phyloP scores from a whole-genome alignment of 345 rosid species.

The Aethionema arabicum region DNA sequence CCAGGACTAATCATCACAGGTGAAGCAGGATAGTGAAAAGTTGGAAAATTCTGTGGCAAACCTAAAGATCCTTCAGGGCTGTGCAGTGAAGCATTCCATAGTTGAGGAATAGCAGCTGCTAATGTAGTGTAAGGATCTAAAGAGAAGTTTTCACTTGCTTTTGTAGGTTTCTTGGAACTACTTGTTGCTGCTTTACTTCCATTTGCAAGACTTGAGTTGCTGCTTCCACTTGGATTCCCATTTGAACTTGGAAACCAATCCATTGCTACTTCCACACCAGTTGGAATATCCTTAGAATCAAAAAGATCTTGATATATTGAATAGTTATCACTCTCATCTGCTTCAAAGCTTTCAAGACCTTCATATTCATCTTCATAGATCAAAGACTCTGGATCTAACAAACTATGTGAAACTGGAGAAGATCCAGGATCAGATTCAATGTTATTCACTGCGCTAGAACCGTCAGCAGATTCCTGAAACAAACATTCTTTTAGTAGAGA shows the following conservation, averaged over 20 bases:
- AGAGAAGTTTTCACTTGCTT: slow-evolving; percentile 20
- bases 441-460: slow-evolving; percentile 27
- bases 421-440: slow-evolving; percentile 26
- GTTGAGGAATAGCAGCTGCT: slow-evolving; percentile 21
- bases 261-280: slow-evolving; percentile 77
- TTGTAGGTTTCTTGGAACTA: slow-evolving; percentile 20
- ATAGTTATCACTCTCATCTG: slow-evolving; percentile 46
- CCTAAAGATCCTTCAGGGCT: slow-evolving; percentile 26
- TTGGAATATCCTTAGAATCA: slow-evolving; percentile 61
- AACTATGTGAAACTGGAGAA: slow-evolving; percentile 39
- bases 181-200: slow-evolving; percentile 13
- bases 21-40: background rate
- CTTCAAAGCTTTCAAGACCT: slow-evolving; percentile 34
- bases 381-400: slow-evolving; percentile 42
- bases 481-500: background rate
- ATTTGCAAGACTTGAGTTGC: slow-evolving; percentile 20
- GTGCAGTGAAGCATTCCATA: slow-evolving; percentile 31
- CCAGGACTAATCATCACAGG: background rate
- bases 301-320: slow-evolving; percentile 63
- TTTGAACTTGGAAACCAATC: slow-evolving; percentile 54
- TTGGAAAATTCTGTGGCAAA: slow-evolving; percentile 25
- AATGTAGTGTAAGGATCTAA: background rate
- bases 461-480: slow-evolving; percentile 38
- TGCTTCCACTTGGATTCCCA: slow-evolving; percentile 31
- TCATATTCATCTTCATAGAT: slow-evolving; percentile 42